phyloP scores from a whole-genome alignment of 495 filamentous ascomycete species.

The Hypoxylon trugodes region DNA sequence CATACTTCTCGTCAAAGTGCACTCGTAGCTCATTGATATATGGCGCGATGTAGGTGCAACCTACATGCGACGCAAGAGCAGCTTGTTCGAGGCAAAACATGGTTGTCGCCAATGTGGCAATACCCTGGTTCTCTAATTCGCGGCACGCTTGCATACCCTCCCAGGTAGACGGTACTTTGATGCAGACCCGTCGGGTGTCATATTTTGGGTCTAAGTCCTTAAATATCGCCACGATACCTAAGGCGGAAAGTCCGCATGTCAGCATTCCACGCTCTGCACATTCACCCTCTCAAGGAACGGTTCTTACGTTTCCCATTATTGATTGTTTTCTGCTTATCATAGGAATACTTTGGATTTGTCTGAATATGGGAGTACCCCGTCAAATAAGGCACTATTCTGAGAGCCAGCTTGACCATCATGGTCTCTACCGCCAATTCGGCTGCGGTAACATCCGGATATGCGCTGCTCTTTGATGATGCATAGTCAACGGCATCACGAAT shows the following conservation, averaged over 20 bases:
- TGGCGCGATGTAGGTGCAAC: conserved; percentile 67
- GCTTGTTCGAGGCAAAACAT: conserved; percentile 68
- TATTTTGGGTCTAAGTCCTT: conserved; percentile 58
- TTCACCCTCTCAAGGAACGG: neutral
- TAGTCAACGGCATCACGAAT: conserved; percentile 57
- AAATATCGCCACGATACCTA: conserved; percentile 61
- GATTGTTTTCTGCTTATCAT: conserved; percentile 61
- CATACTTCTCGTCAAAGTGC: conserved; percentile 64
- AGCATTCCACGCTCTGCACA: neutral
- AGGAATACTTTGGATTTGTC: conserved; percentile 66
- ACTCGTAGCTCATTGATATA: conserved; percentile 73
- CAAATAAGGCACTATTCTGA: conserved; percentile 61
- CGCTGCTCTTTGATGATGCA: conserved; percentile 46
- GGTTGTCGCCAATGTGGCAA: conserved; percentile 68
- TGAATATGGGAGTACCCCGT: conserved; percentile 67
- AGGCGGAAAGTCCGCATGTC: neutral
- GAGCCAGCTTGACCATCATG: conserved; percentile 65
- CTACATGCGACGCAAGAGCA: conserved; percentile 61
- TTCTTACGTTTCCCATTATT: conserved; percentile 63
- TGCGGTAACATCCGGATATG: conserved; percentile 51
- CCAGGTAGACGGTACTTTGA: conserved; percentile 72
- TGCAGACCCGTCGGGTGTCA: conserved; percentile 60
- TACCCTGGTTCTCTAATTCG: conserved; percentile 59
- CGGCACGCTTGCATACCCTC: conserved; percentile 70
- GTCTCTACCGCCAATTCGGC: conserved; percentile 64